phyloP scores from a whole-genome alignment of 1,139 yeast species.

The Candida pseudoviswanathii region DNA sequence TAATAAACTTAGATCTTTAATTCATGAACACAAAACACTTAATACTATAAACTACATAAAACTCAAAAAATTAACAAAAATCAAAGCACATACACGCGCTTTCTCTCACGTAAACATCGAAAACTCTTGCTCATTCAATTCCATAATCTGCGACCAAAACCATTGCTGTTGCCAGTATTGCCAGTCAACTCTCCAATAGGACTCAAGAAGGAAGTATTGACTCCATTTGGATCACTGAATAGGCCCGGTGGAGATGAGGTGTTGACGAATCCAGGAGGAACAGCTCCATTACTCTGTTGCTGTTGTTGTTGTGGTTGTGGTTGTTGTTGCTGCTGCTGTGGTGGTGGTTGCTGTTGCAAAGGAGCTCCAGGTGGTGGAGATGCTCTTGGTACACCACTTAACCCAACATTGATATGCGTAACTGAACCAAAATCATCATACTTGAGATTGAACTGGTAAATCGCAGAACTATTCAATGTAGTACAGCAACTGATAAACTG shows the following conservation, averaged over 20 bases:
- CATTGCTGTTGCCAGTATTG: conserved; percentile 9
- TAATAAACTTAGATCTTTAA: not conserved
- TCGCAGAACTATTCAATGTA: conserved; percentile 18
- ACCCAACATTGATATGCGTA: conserved; percentile 40
- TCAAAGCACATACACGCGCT: not conserved
- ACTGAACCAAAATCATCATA: conserved; percentile 53
- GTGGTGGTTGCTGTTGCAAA: conserved; percentile 2
- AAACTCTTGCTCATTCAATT: conserved; percentile 12
- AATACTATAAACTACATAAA: not conserved
- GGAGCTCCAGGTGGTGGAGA: conserved; percentile 11
- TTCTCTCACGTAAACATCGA: not conserved
- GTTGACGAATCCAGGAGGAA: conserved; percentile 11
- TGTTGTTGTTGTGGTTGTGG: not conserved
- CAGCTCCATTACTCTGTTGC: not conserved
- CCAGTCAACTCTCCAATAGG: conserved; percentile 14
- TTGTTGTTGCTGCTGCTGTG: conserved; percentile 6
- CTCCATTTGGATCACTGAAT: conserved; percentile 8
- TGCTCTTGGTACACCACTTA: conserved; percentile 9
- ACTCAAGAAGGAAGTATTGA: conserved; percentile 13
- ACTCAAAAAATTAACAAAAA: not conserved
- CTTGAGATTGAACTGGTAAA: conserved; percentile 43
- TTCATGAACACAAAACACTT: not conserved
- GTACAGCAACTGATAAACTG: conserved; percentile 44
- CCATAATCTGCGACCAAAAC: conserved; percentile 21
- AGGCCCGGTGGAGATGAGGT: conserved; percentile 16